Conservation (phyloP, 2,329 filamentous ascomycete species). For the Thelonectria olida region DNA sequence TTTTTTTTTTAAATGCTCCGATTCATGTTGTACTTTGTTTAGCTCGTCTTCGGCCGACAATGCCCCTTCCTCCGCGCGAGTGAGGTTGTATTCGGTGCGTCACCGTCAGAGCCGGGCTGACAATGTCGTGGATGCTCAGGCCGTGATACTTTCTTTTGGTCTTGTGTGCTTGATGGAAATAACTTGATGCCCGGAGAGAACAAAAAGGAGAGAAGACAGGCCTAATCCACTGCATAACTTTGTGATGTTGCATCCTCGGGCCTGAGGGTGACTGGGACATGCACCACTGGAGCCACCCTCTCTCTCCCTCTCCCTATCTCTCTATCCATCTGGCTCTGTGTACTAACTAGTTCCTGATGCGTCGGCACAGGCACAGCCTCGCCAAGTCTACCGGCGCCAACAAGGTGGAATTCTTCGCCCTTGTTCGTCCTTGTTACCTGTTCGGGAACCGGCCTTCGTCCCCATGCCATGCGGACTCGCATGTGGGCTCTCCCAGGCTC, state of each 20-base stretch:
- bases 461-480: background rate
- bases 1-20: no score
- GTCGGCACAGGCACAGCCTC: constrained; percentile 4
- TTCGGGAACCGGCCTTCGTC: background rate
- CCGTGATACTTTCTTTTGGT: no score
- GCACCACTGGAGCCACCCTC: constrained; percentile 26
- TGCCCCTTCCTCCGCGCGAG: no score
- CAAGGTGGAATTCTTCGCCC: background rate
- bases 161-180: no score
- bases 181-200: background rate
- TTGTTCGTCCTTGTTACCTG: background rate
- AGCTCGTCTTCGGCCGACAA: no score
- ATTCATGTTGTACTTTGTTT: no score
- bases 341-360: background rate
- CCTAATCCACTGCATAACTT: constrained; percentile 14
- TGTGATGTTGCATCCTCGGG: constrained; percentile 17
- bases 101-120: no score
- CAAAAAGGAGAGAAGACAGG: background rate
- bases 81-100: no score
- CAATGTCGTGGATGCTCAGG: no score
- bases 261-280: constrained; percentile 25
- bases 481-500: background rate
- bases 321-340: background rate
- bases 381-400: background rate
- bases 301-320: background rate